Conservation (phyloP, 257 asterid genomes). For the Plantago ovata region DNA sequence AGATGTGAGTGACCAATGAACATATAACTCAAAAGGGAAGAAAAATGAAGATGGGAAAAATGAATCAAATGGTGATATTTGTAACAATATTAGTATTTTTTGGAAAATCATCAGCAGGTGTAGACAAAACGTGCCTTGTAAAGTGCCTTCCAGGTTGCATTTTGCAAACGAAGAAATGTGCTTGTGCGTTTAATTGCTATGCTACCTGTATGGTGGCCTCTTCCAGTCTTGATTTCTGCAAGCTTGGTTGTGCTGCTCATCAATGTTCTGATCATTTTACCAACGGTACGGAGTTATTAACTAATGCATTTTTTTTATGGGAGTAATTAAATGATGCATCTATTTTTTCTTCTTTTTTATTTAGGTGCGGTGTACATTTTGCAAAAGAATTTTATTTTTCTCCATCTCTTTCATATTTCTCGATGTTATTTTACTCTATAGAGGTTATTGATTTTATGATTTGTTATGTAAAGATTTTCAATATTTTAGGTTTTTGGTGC, state of each 20-base stretch:
- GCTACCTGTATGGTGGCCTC: not conserved
- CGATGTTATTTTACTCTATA: too few species aligned
- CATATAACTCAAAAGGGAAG: not conserved
- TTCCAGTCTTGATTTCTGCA: not conserved
- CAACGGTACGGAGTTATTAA: too few species aligned
- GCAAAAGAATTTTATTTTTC: too few species aligned
- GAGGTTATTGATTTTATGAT: too few species aligned
- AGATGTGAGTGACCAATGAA: too few species aligned
- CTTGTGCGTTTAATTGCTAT: not conserved
- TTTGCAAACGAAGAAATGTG: not conserved
- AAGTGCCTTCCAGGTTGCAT: not conserved
- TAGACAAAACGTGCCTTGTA: not conserved
- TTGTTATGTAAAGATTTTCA: too few species aligned
- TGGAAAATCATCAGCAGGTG: not conserved
- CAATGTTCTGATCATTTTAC: not conserved
- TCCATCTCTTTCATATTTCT: too few species aligned
- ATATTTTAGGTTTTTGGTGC: too few species aligned
- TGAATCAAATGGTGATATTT: not conserved
- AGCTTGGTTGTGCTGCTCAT: slow-evolving; percentile 4
- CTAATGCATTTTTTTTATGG: too few species aligned
- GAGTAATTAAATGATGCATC: too few species aligned
- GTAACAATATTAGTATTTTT: not conserved
- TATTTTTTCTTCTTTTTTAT: too few species aligned
- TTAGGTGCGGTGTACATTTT: too few species aligned
- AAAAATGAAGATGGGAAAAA: not conserved